Conservation (phyloP, 2,329 filamentous ascomycete species). For the Rhynchosporium graminicola region DNA sequence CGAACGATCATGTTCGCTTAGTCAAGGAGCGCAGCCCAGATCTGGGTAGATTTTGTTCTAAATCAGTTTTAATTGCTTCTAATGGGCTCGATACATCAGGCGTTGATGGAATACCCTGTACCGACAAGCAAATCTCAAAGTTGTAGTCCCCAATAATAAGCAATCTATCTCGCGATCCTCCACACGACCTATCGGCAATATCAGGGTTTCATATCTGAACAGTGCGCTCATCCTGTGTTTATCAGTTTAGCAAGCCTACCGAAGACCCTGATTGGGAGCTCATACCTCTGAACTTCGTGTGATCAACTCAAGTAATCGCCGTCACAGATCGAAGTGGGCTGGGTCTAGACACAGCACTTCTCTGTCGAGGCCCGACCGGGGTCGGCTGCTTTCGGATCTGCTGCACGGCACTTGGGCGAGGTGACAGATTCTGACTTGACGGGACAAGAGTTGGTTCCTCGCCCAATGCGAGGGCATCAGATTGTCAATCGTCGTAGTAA, state of each 20-base stretch:
- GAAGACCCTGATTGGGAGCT: too few relatives aligned
- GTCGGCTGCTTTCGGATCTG: slow-evolving; percentile 47
- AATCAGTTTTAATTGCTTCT: slow-evolving; percentile 17
- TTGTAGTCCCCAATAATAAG: slow-evolving; percentile 23
- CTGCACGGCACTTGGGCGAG: slow-evolving; percentile 46
- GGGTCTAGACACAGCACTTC: slow-evolving; percentile 54
- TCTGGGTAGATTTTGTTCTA: not conserved
- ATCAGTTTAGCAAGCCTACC: not conserved
- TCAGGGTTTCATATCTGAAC: slow-evolving; percentile 22
- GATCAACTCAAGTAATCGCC: slow-evolving; percentile 48
- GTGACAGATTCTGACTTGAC: slow-evolving; percentile 46
- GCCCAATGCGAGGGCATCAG: slow-evolving; percentile 81
- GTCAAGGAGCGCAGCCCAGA: not conserved
- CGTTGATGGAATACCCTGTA: slow-evolving; percentile 9
- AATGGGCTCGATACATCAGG: slow-evolving; percentile 8
- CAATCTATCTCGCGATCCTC: slow-evolving; percentile 25
- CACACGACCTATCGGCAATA: slow-evolving; percentile 17
- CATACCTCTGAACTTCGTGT: slow-evolving; percentile 32
- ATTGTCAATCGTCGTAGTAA: slow-evolving; percentile 93
- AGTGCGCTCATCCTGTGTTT: slow-evolving; percentile 18
- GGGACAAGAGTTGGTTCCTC: slow-evolving; percentile 77
- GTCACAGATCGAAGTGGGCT: slow-evolving; percentile 70
- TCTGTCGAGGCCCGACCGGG: slow-evolving; percentile 39
- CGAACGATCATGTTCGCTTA: not conserved
- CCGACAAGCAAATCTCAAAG: slow-evolving; percentile 18